Conservation (phyloP, 2,329 filamentous ascomycete genomes). For the Penicillium palitans region DNA sequence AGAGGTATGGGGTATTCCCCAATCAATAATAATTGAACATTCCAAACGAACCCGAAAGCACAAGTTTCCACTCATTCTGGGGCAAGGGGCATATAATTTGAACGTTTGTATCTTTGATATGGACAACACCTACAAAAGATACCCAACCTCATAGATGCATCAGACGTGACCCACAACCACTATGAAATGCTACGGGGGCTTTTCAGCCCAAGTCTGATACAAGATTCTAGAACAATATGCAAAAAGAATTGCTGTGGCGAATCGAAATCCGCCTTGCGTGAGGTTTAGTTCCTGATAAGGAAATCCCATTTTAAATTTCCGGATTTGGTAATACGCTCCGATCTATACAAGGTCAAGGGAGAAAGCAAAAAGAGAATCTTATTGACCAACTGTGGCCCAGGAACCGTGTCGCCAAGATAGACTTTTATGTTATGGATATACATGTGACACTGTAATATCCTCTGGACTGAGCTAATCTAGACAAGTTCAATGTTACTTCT, state of each 20-base stretch:
- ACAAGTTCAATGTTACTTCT: background rate
- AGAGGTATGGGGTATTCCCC: background rate
- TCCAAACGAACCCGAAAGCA: background rate
- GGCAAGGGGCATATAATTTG: background rate
- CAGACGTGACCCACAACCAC: background rate
- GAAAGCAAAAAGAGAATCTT: background rate
- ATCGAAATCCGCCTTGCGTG: background rate
- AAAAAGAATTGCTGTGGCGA: background rate
- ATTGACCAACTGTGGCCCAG: background rate
- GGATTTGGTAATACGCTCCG: background rate
- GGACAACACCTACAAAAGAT: background rate
- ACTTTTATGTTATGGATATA: background rate
- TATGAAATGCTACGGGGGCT: background rate
- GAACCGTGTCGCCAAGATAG: background rate
- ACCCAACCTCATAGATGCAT: background rate
- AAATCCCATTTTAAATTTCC: background rate
- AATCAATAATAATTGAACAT: background rate
- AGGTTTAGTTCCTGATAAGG: background rate
- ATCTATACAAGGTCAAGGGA: background rate
- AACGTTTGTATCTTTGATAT: background rate
- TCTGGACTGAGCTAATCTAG: background rate
- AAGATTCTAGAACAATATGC: constrained; percentile 1
- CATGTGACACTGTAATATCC: background rate
- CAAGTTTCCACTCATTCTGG: background rate
- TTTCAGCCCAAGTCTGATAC: background rate